Base-by-base conservation (phyloP, 371 early-diverging fungal genomes). In the Paraphysoderma sedebokerense region DNA sequence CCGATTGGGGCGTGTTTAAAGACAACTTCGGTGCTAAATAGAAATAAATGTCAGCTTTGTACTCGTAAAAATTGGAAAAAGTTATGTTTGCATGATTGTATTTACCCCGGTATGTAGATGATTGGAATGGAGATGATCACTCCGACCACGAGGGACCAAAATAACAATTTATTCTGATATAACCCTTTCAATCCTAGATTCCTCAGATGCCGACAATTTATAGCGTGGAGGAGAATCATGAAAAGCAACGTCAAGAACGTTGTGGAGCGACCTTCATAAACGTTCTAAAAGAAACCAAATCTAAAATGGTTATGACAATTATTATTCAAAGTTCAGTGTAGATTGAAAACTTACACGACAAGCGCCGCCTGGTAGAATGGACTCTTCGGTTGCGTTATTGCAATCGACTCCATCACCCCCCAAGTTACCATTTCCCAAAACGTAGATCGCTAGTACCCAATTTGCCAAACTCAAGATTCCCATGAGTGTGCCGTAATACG, bases 231-330 rank as follows among this genome's bases (percentile, higher is more conserved):
- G 11, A 86, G 57, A 17, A 81, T 60, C 19, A 77, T 58, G 5
- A 76, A 53, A 0, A 81, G 78, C 42, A 82, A 50, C 1, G 77
- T 70, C 8, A 76, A 66, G 52, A 80, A 85, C 24, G 75, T 65
- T 0, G 78, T 68, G 50, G 77, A 81, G 50, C 85, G 82, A 8
- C 80, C 82, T 32, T 72, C 72, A 66, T 69, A 86, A 15, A 82
- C 82, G 17, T 60, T 55, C 7, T 74, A 60, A 59, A 85, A 86
- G 2, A 47, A 32, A n/a, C n/a, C n/a, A n/a, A n/a, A n/a, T n/a
- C n/a, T n/a, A n/a, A n/a, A n/a, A n/a, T n/a, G n/a, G n/a, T 7
- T 7, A 9, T 15, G 40, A 60, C 0, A 66, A 68, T n/a, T n/a
- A n/a, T n/a, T n/a, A n/a, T n/a, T n/a, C n/a, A 38, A 51, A 57